Evolutionary conservation across 2,329 filamentous ascomycete genomes (phyloP).

Genomic region (Microcyclosporella mali): DNA sequence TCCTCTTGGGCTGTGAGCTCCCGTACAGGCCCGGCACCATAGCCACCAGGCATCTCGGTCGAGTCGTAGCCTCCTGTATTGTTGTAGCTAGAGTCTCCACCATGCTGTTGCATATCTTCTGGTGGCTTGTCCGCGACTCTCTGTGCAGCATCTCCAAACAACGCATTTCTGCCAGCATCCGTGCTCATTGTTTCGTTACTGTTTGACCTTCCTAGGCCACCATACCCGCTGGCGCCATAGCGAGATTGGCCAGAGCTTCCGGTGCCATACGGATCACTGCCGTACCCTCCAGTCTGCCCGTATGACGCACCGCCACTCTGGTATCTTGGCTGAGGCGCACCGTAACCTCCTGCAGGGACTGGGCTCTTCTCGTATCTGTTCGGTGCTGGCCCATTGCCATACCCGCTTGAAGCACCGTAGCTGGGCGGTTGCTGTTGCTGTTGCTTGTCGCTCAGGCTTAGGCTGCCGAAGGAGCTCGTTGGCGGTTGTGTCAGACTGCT

Average conservation of each 20-base stretch:
- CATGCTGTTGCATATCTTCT: constrained; percentile 32
- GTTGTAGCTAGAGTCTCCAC: constrained; percentile 27
- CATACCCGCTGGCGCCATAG: constrained; percentile 48
- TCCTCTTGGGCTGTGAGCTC: constrained; percentile 78
- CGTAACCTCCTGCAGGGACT: constrained; percentile 41
- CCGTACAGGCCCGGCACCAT: constrained; percentile 58
- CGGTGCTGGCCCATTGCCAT: constrained; percentile 24
- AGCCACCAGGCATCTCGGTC: constrained; percentile 30
- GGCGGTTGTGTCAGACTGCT: constrained; percentile 25
- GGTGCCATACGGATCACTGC: constrained; percentile 47
- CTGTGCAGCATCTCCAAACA: constrained; percentile 56
- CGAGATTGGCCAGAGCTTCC: constrained; percentile 32
- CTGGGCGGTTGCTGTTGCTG: constrained; percentile 29
- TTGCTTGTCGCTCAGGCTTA: constrained; percentile 22
- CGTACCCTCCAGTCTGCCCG: constrained; percentile 44
- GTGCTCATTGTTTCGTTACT: constrained; percentile 45
- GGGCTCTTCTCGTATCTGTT: constrained; percentile 41
- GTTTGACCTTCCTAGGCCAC: constrained; percentile 47
- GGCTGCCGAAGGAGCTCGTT: constrained; percentile 27
- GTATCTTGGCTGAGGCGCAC: constrained; percentile 27
- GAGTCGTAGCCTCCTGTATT: constrained; percentile 28
- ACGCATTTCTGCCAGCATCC: constrained; percentile 55
- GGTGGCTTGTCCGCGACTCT: constrained; percentile 43
- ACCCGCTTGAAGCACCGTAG: constrained; percentile 15
- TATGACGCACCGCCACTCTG: constrained; percentile 28